Base-by-base conservation (phyloP, 2,329 filamentous ascomycete genomes). In the Chalaropsis ovoidea region DNA sequence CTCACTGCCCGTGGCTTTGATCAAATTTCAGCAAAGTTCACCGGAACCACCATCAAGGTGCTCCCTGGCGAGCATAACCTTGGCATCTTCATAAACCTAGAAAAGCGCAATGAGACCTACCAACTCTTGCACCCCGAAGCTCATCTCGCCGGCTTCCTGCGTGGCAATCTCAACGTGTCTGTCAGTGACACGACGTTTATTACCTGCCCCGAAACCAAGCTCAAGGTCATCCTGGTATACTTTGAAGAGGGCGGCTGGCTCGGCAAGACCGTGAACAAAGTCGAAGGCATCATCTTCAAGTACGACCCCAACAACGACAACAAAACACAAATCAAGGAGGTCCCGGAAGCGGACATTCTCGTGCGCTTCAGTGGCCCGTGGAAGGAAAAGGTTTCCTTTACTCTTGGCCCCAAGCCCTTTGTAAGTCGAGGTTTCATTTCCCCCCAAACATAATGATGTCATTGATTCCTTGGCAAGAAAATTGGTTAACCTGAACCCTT, bases 11-110 rank as follows among this genome's bases (percentile, higher is more conserved):
- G 88, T 67, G 94, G 94, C 1, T 99, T 93, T 73, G 94, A 99
- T 73, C 94, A 99, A 78, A 86, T 99, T 71, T 93, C 89, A 70
- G 94, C 94, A 72, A 97, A 96, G 76, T 99, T 99, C 77, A 97
- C 94, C 0, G 94, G 94, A 66, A 96, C 94, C 19, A 93, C 89
- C 71, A 83, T 99, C 75, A 90, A 91, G 73, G 93, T 99, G 45
- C 86, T 87, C 24, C 90, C 94, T 0, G 94, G 94, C 69, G 86
- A 92, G 73, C 90, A 95, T 78, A 99, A 99, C 75, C 80, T 95
- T 70, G 94, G 94, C 69, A 97, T 99, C 71, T 99, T 96, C 77
- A 87, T 99, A 74, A 92, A 85, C 10, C 77, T 97, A 31, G 85
- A 90, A 71, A 87, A 86, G 69, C 82, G 89, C 64, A 83, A 93